A percentile compares a stretch with the other conserved stretches of the same genome.
These are phyloP conservation scores for Posidonia oceanica DNA, from an alignment of 116 monocot genomes.

Conservation along the genomic window DNA sequence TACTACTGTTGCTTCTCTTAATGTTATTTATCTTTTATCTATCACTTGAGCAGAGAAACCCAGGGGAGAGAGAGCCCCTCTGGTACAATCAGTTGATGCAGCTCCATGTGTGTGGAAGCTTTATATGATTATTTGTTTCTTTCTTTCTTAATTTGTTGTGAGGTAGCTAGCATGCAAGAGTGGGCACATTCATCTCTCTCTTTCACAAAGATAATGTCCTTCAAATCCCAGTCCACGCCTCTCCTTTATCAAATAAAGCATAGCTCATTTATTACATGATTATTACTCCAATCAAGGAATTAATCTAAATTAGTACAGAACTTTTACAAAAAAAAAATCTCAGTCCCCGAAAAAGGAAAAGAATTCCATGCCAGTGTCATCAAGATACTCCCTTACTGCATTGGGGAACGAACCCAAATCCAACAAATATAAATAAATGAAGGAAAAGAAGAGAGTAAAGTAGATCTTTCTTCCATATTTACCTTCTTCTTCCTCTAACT, in stretches of 20 bases:
- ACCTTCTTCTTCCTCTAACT: too few species aligned
- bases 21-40: conserved; percentile 2
- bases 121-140: neutral
- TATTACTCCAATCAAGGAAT: too few species aligned
- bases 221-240: neutral
- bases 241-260: too few species aligned
- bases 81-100: neutral
- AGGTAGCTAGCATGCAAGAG: neutral
- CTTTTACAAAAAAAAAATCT: too few species aligned
- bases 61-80: neutral
- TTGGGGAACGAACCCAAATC: neutral
- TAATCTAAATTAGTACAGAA: too few species aligned
- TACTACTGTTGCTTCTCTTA: neutral
- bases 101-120: neutral
- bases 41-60: neutral
- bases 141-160: neutral
- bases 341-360: neutral
- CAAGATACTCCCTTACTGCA: neutral
- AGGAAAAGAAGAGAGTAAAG: too few species aligned
- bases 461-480: too few species aligned
- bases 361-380: conserved; percentile 3
- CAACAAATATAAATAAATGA: neutral
- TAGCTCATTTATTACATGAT: too few species aligned
- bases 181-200: neutral
- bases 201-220: too few species aligned